These are phyloP conservation scores for Didymella glomerata DNA, from an alignment of 2,329 filamentous ascomycete species.

Conservation along the genomic window DNA sequence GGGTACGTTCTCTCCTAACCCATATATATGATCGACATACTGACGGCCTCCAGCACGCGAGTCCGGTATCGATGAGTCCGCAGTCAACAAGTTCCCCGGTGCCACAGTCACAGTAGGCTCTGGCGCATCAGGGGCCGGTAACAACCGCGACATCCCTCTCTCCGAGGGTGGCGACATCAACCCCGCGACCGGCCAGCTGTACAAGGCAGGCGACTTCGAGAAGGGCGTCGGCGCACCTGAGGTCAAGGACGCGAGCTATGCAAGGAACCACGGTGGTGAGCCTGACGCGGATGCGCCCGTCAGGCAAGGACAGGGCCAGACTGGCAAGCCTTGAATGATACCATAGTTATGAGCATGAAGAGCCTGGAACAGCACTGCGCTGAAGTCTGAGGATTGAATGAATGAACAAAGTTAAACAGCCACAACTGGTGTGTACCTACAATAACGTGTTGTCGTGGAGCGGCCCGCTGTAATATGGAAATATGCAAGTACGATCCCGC, in stretches of 20 bases:
- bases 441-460: neutral
- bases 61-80: conserved; percentile 58
- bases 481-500: conserved; percentile 9
- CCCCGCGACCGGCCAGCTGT: conserved; percentile 53
- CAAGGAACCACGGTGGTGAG: conserved; percentile 51
- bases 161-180: conserved; percentile 57
- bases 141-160: conserved; percentile 59
- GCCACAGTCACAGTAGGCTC: conserved; percentile 55
- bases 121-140: conserved; percentile 54
- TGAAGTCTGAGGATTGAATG: conserved; percentile 6
- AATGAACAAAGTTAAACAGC: neutral
- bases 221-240: conserved; percentile 60
- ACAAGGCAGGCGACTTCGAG: conserved; percentile 58
- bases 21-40: neutral
- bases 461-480: neutral
- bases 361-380: conserved; percentile 2
- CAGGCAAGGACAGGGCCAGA: conserved; percentile 37
- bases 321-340: conserved; percentile 15
- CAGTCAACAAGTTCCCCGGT: conserved; percentile 56
- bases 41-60: conserved; percentile 49
- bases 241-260: conserved; percentile 52
- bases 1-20: conserved; percentile 39
- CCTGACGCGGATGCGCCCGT: conserved; percentile 54
- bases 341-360: neutral
- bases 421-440: neutral